These are phyloP conservation scores for Petasospora fabianii DNA, from an alignment of 1,139 yeast genomes.

Conservation along the genomic window DNA sequence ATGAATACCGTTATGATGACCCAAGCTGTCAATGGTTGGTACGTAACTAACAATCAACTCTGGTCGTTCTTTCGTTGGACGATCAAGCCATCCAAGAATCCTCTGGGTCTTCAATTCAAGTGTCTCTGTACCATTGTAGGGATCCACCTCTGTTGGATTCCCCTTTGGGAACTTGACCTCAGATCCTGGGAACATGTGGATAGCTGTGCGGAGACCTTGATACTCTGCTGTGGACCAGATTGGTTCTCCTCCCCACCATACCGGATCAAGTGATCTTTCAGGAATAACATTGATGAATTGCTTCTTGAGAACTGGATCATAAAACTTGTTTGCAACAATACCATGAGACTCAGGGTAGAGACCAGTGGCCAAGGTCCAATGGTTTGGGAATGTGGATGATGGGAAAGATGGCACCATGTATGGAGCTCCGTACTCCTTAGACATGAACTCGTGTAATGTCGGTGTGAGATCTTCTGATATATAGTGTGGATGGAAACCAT, in stretches of 20 bases:
- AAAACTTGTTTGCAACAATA: conserved; percentile 80
- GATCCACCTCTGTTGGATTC: conserved; percentile 42
- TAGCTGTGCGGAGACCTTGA: conserved; percentile 64
- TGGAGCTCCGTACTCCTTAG: conserved; percentile 65
- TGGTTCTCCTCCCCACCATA: conserved; percentile 91
- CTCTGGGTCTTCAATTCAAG: conserved; percentile 53
- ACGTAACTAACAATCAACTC: conserved; percentile 78
- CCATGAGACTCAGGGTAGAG: conserved; percentile 82
- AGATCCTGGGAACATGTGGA: conserved; percentile 98
- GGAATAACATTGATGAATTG: conserved; percentile 67
- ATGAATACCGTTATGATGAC: conserved; percentile 66
- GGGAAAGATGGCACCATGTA: conserved; percentile 87
- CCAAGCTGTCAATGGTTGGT: conserved; percentile 73
- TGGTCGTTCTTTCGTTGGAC: conserved; percentile 52
- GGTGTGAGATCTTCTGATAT: conserved; percentile 70
- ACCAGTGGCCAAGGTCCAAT: conserved; percentile 89
- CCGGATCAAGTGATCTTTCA: conserved; percentile 51
- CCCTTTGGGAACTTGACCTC: conserved; percentile 52
- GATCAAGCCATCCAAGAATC: conserved; percentile 66
- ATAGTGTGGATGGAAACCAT: conserved; percentile 91
- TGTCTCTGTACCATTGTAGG: conserved; percentile 61
- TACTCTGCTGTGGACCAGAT: conserved; percentile 73
- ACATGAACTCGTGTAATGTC: conserved; percentile 52
- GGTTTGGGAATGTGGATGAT: conserved; percentile 86
- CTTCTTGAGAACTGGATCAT: conserved; percentile 51